These are phyloP conservation scores for Phytophthora syringae DNA, from an alignment of 352 stramenopile species.

Conservation along the genomic window DNA sequence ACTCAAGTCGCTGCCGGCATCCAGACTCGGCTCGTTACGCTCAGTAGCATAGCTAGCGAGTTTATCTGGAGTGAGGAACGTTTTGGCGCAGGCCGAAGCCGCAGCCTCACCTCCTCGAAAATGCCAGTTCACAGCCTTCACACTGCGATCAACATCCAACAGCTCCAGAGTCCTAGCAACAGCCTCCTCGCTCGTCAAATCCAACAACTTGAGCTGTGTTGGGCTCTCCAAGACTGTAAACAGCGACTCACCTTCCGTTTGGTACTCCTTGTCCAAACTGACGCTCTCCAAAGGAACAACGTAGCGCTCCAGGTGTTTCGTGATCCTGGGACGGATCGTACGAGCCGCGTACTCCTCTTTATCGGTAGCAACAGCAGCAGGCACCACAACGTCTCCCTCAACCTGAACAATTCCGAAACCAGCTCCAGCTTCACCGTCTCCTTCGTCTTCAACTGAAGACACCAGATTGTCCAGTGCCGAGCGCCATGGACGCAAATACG, in stretches of 20 bases:
- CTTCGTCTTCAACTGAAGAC: constrained; percentile 37
- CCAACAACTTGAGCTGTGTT: constrained; percentile 38
- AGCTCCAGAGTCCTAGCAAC: constrained; percentile 44
- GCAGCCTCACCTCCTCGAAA: constrained; percentile 77
- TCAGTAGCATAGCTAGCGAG: constrained; percentile 70
- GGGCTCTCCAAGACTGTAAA: constrained; percentile 16
- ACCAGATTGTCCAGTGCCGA: constrained; percentile 56
- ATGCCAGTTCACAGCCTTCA: constrained; percentile 51
- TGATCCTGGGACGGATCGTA: constrained; percentile 98
- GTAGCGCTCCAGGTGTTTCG: constrained; percentile 90
- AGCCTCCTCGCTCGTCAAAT: constrained; percentile 47
- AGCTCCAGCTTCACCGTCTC: constrained; percentile 3
- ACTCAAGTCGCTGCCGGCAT: constrained; percentile 92
- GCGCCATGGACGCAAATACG: constrained; percentile 71
- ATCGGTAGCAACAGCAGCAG: constrained; percentile 88
- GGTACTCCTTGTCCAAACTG: constrained; percentile 32
- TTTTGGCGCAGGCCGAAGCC: constrained; percentile 73
- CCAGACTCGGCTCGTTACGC: constrained; percentile 96
- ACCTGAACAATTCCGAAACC: constrained; percentile 91
- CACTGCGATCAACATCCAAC: constrained; percentile 70
- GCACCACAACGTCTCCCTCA: constrained; percentile 98
- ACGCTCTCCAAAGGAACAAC: constrained; percentile 64
- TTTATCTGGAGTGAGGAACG: constrained; percentile 88
- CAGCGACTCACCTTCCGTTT: constrained; percentile 42
- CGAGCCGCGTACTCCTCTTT: constrained; percentile 98